Evolutionary conservation across 768 basidiomycete genomes (phyloP).

Genomic region (Lactifluus volemus): DNA sequence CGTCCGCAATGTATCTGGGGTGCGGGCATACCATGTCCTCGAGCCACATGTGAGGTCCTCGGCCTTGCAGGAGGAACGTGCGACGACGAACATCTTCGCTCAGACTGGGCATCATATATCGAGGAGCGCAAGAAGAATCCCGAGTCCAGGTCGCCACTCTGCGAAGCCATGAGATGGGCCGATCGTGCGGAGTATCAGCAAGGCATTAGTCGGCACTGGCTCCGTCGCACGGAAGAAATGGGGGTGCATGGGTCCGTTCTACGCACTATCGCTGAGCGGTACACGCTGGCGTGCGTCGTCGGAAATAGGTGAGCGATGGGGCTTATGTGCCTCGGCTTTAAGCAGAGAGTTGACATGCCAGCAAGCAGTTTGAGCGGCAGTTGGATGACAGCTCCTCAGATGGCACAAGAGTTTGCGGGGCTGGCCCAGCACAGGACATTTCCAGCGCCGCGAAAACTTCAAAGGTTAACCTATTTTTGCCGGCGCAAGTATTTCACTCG

Average conservation of each 20-base stretch:
- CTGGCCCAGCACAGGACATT: conserved; percentile 19
- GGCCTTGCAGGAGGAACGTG: conserved; percentile 30
- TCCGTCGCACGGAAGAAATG: conserved; percentile 36
- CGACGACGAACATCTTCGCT: conserved; percentile 29
- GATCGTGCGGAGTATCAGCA: conserved; percentile 61
- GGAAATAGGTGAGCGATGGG: conserved; percentile 47
- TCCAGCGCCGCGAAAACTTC: conserved; percentile 19
- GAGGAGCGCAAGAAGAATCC: conserved; percentile 18
- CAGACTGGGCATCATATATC: conserved; percentile 63
- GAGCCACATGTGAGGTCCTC: conserved; percentile 66
- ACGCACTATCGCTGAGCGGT: conserved; percentile 46
- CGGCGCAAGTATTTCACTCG: conserved; percentile 39
- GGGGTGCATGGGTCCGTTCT: conserved; percentile 36
- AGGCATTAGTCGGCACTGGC: conserved; percentile 64
- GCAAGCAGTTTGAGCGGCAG: conserved; percentile 51
- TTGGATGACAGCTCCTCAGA: conserved; percentile 59
- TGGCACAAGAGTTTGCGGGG: conserved; percentile 65
- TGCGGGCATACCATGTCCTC: conserved; percentile 45
- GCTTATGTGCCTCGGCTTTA: neutral
- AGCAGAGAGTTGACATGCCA: neutral
- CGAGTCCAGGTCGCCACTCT: conserved; percentile 21
- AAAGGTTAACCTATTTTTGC: conserved; percentile 51
- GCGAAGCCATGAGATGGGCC: conserved; percentile 48
- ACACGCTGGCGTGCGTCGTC: conserved; percentile 63
- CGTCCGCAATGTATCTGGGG: conserved; percentile 17